Percentiles rank a stretch among this genome's conserved stretches.
These are phyloP conservation scores for Samsoniella hepiali DNA, from an alignment of 2,329 filamentous ascomycete genomes.

Conservation along the genomic window DNA sequence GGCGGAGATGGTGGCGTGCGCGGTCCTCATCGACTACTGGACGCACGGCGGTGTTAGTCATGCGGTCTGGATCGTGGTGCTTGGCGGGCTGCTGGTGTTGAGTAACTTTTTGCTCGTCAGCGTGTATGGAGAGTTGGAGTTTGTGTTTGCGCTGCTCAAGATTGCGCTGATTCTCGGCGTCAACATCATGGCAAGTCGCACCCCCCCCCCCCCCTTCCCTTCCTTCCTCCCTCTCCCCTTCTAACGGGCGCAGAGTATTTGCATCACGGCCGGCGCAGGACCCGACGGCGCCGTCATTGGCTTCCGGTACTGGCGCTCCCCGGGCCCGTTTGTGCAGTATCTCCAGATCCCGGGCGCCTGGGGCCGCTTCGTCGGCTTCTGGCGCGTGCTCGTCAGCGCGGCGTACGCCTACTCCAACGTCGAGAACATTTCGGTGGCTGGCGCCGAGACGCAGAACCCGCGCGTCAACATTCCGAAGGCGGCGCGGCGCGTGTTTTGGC, in stretches of 20 bases:
- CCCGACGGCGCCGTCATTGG: slow-evolving; percentile 58
- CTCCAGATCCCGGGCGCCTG: slow-evolving; percentile 50
- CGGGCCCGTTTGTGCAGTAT: slow-evolving; percentile 47
- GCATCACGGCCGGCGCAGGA: slow-evolving; percentile 57
- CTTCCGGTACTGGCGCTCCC: slow-evolving; percentile 57
- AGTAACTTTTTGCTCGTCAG: slow-evolving; percentile 56
- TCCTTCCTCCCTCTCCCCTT: not conserved
- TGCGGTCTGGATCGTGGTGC: slow-evolving; percentile 55
- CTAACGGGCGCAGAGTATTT: slow-evolving; percentile 33
- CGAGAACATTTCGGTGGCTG: slow-evolving; percentile 51
- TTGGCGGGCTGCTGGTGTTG: slow-evolving; percentile 47
- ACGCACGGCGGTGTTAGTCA: slow-evolving; percentile 39
- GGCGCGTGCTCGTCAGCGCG: slow-evolving; percentile 29
- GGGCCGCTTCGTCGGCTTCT: slow-evolving; percentile 46
- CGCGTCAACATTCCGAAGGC: slow-evolving; percentile 47
- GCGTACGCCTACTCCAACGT: slow-evolving; percentile 52
- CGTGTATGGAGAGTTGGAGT: slow-evolving; percentile 60
- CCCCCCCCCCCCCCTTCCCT: not conserved
- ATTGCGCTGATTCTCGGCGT: slow-evolving; percentile 58
- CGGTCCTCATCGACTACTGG: slow-evolving; percentile 48
- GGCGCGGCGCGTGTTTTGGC: slow-evolving; percentile 54
- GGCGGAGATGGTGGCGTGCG: slow-evolving; percentile 53
- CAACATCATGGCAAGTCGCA: slow-evolving; percentile 52
- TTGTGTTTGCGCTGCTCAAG: slow-evolving; percentile 55
- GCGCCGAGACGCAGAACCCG: slow-evolving; percentile 49